Evolutionary conservation across 2,329 filamentous ascomycete species (phyloP).

Genomic region (Pseudogymnoascus destructans): DNA sequence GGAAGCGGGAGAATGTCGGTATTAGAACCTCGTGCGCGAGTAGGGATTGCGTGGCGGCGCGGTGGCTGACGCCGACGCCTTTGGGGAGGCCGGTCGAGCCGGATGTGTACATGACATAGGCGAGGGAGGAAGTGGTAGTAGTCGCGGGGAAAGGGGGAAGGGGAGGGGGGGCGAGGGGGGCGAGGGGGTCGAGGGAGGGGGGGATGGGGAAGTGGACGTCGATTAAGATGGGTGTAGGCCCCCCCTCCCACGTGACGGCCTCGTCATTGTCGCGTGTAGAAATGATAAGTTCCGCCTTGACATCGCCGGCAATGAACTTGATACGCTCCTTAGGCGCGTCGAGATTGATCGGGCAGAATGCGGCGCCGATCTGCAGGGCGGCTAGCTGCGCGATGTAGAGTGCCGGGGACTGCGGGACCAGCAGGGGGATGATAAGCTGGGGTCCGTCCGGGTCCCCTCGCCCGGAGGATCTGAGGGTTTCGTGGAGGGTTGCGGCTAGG

Average conservation of each 20-base stretch:
- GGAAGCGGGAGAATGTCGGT: constrained; percentile 62
- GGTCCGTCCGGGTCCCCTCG: constrained; percentile 7
- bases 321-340: constrained; percentile 68
- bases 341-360: constrained; percentile 72
- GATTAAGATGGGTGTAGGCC: constrained; percentile 29
- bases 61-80: constrained; percentile 71
- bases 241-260: constrained; percentile 27
- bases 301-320: constrained; percentile 68
- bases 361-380: constrained; percentile 66
- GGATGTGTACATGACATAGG: constrained; percentile 90
- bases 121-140: constrained; percentile 30
- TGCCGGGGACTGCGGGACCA: constrained; percentile 62
- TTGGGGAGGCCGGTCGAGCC: constrained; percentile 84
- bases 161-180: not conserved
- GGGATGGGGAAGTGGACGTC: constrained; percentile 23
- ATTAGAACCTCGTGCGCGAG: constrained; percentile 70
- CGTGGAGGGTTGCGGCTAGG: constrained; percentile 16
- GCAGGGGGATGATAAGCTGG: constrained; percentile 54
- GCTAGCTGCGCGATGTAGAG: constrained; percentile 69
- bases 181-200: not conserved
- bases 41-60: constrained; percentile 66
- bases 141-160: not conserved
- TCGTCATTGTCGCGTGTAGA: constrained; percentile 39
- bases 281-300: constrained; percentile 55
- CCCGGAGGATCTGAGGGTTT: constrained; percentile 14